Evolutionary conservation across 441 rosid species (phyloP), one percentile per base, ranked within the genome.

Genomic region (Erodium chrysanthum): DNA sequence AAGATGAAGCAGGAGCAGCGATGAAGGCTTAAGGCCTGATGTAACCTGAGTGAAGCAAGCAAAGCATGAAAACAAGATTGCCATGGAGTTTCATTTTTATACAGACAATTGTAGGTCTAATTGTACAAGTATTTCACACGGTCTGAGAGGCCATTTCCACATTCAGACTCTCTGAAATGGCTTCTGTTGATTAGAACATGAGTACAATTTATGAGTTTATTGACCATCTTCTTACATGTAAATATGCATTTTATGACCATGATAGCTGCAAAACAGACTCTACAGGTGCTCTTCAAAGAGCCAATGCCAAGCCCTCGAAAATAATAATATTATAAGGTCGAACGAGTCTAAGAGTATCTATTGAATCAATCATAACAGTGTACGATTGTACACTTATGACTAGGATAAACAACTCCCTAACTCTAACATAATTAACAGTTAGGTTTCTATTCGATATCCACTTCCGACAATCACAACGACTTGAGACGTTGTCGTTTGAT

Each of bases 81-180:
- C 73, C 71, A 73, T 70, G 84, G 83, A 78, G 70, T 80, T 74
- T 46, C 31, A 76, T 20, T 56, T 82, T 85, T 79, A 76, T 75
- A 33, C 40, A 83, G 83, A 78, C 72, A 76, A 75, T 70, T 70
- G 50, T 76, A 83, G 83, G 87, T 81, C 82, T 81, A 82, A 81
- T 79, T 82, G 87, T 84, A 84, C 82, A 84, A 82, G 82, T 82
- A 83, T 88, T 83, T 70, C 79, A 82, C 77, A 68, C 59, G 84
- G 82, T 74, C 61, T 37, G 44, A 69, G 73, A 70, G 75, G 71
- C 84, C 80, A 73, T 71, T 66, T 79, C 64, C 72, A 76, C 77
- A 72, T 82, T 71, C 77, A 78, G 61, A 78, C 84, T 75, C 74
- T 22, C 68, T 44, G 15, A 65, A 73, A 74, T 72, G 78, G 71